Evolutionary conservation across 225 moss, liverwort and hornwort species (phyloP).

Genomic region (Takakia lepidozioides): DNA sequence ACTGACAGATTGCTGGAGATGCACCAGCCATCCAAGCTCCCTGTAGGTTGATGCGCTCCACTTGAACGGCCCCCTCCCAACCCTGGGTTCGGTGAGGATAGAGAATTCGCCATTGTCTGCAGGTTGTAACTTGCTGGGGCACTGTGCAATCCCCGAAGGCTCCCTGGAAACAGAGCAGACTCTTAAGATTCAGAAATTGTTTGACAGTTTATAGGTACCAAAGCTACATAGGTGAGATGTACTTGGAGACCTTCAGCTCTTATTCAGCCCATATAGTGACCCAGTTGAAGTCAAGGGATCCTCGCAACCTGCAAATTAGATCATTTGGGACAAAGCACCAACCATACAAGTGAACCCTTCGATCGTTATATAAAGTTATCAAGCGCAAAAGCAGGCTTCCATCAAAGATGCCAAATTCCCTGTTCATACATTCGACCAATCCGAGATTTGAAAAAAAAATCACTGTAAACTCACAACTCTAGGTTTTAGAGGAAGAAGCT

Average conservation of each 20-base stretch:
- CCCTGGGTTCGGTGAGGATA: slow-evolving; percentile 73
- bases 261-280: too few relatives aligned
- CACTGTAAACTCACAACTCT: too few relatives aligned
- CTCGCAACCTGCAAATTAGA: too few relatives aligned
- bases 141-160: slow-evolving; percentile 80
- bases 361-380: too few relatives aligned
- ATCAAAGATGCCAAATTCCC: too few relatives aligned
- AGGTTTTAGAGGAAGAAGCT: too few relatives aligned
- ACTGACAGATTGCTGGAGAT: slow-evolving; percentile 68
- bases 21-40: slow-evolving; percentile 76
- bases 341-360: too few relatives aligned
- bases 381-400: too few relatives aligned
- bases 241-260: slow-evolving; percentile 22
- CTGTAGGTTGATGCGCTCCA: slow-evolving; percentile 69
- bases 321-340: too few relatives aligned
- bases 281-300: too few relatives aligned
- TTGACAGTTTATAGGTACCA: background rate
- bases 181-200: slow-evolving; percentile 8
- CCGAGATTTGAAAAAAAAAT: too few relatives aligned
- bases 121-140: slow-evolving; percentile 72
- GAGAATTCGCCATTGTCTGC: slow-evolving; percentile 78
- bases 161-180: slow-evolving; percentile 45
- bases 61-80: slow-evolving; percentile 79
- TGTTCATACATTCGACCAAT: too few relatives aligned
- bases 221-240: background rate